Evolutionary conservation across 768 basidiomycete genomes (phyloP).

Genomic region (Mycena alexandri): DNA sequence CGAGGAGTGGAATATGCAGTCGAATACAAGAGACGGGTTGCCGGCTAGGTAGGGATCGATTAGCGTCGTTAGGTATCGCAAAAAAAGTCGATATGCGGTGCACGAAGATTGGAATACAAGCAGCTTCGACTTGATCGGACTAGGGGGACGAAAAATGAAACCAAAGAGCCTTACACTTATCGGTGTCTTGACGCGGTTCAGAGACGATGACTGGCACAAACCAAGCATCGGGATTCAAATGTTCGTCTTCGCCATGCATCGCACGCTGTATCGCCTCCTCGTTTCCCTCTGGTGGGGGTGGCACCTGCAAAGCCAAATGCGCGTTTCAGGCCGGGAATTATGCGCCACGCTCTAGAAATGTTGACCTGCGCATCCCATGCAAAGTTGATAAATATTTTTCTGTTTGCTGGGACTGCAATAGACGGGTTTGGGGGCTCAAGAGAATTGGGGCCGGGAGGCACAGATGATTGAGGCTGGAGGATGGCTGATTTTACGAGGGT

Average conservation of each 20-base stretch:
- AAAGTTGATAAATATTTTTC: slow-evolving; percentile 82
- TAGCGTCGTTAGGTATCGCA: not conserved
- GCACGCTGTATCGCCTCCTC: slow-evolving; percentile 72
- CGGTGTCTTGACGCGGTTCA: slow-evolving; percentile 68
- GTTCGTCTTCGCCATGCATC: slow-evolving; percentile 63
- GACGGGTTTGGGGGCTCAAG: slow-evolving; percentile 45
- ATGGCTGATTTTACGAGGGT: slow-evolving; percentile 74
- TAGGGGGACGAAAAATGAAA: not conserved
- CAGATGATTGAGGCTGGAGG: slow-evolving; percentile 47
- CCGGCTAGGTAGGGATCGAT: slow-evolving; percentile 62
- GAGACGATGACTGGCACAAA: slow-evolving; percentile 82
- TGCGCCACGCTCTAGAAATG: not conserved
- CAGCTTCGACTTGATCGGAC: slow-evolving; percentile 24
- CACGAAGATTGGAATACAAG: no score
- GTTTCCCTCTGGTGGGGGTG: slow-evolving; percentile 72
- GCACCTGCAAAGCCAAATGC: slow-evolving; percentile 56
- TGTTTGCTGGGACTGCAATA: slow-evolving; percentile 57
- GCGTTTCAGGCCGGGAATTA: not conserved
- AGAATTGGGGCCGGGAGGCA: slow-evolving; percentile 37
- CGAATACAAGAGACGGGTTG: slow-evolving; percentile 77
- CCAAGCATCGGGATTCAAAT: slow-evolving; percentile 59
- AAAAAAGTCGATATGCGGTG: slow-evolving; percentile 7
- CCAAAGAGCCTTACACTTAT: slow-evolving; percentile 56
- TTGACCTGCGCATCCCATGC: slow-evolving; percentile 73
- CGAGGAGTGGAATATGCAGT: slow-evolving; percentile 73